Conservation (phyloP, 2,329 filamentous ascomycete genomes). For the Xylariaceae sp. region DNA sequence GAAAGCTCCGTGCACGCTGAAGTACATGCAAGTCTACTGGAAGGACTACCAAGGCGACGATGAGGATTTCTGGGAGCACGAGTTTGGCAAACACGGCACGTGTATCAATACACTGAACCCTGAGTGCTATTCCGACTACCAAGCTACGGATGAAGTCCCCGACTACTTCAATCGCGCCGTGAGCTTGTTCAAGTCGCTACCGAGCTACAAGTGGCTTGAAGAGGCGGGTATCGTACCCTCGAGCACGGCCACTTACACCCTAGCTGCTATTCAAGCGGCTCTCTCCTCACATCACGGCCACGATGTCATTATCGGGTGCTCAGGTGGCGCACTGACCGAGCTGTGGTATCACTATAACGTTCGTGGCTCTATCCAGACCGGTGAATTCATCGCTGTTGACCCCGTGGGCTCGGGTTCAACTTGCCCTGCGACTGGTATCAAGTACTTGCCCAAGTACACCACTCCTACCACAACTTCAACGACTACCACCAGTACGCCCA, state of each 20-base stretch:
- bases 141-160: constrained; percentile 60
- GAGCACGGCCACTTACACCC: constrained; percentile 55
- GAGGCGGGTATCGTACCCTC: constrained; percentile 61
- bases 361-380: constrained; percentile 55
- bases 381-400: constrained; percentile 56
- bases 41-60: constrained; percentile 64
- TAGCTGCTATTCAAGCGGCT: constrained; percentile 56
- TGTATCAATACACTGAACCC: constrained; percentile 69
- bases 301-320: constrained; percentile 54
- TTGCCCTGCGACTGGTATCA: constrained; percentile 62
- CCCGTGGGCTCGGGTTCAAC: constrained; percentile 52
- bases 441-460: constrained; percentile 58
- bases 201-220: constrained; percentile 61
- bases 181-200: constrained; percentile 62
- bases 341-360: constrained; percentile 65
- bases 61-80: constrained; percentile 68
- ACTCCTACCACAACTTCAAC: constrained; percentile 6
- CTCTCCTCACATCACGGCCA: constrained; percentile 52
- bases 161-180: constrained; percentile 68
- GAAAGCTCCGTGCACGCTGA: constrained; percentile 46
- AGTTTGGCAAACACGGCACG: constrained; percentile 71
- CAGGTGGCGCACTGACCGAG: constrained; percentile 44
- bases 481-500: constrained; percentile 6
- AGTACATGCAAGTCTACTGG: constrained; percentile 71
- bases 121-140: constrained; percentile 61